Evolutionary conservation across 495 filamentous ascomycete species (phyloP), one percentile per base, ranked within the genome.

Genomic region (Thermothielavioides terrestris): DNA sequence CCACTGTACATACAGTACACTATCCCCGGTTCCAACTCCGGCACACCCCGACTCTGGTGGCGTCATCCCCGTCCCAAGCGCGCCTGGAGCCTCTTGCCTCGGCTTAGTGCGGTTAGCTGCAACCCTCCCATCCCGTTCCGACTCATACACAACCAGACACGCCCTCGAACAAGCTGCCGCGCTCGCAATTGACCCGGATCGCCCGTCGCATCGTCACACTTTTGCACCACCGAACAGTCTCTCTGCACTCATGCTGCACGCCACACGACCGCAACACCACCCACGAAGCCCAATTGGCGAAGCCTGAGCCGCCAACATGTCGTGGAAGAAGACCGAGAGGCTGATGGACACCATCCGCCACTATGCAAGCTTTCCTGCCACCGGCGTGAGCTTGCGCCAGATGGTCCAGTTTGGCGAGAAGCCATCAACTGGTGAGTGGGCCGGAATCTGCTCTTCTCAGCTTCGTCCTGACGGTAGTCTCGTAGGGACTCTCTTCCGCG

Each of bases 321-420:
- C 79, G 72, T 96, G 90, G 90, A 94, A 85, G 75, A 80, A 78
- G 68, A 83, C 86, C 45, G 86, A 92, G 70, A 73, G 79, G 70
- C 68, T 98, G 83, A 91, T 95, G 89, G 84, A 94, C 56, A 95
- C 85, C 81, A 98, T 98, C 86, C 88, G 86, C 67, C 91, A 96
- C 76, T 96, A 96, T 78, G 85, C 88, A 64, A 84, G 81, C 74
- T 97, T 97, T 69, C 94, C 94, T 50, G 92, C 92, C 51, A 98
- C 94, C 32, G 92, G 92, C 54, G 90, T 95, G 58, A 95, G 89
- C 59, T 73, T 98, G 66, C 78, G 92, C 65, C 92, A 98, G 75
- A 97, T 97, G 92, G 92, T 98, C 41, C 92, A 97, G 67, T 98
- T 97, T 69, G 94, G 94, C 46, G 88, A 94, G 66, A 81, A 77